Evolutionary conservation across 345 rosid species (phyloP).

Genomic region (Gossypium arboreum): DNA sequence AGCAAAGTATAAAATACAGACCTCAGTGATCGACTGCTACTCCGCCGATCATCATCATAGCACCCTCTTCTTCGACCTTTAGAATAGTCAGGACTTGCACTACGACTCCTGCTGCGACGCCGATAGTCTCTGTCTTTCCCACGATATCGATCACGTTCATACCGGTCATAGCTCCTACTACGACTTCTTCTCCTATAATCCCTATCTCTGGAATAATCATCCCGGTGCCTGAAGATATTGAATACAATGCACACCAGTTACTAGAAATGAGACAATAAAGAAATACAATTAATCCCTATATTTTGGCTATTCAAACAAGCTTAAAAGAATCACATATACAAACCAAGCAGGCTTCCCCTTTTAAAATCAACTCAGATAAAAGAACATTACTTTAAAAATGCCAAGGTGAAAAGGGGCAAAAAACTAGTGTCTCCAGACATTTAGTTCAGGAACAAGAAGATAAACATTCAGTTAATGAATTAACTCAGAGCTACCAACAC

Average conservation of each 20-base stretch:
- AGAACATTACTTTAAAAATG: background rate
- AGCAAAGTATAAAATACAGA: constrained; percentile 12
- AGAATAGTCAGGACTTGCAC: constrained; percentile 44
- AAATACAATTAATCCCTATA: background rate
- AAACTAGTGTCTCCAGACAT: background rate
- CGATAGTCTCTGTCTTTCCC: constrained; percentile 47
- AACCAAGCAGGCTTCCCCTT: background rate
- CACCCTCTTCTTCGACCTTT: constrained; percentile 48
- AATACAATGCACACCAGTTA: background rate
- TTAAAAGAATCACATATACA: background rate
- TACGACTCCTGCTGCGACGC: constrained; percentile 54
- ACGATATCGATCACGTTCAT: constrained; percentile 44
- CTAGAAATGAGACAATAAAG: background rate
- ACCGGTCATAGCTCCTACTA: constrained; percentile 52
- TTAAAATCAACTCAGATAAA: background rate
- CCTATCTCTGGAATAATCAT: constrained; percentile 37
- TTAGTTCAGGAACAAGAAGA: background rate
- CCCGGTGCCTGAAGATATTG: constrained; percentile 22
- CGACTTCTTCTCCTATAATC: constrained; percentile 49
- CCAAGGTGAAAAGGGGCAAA: background rate
- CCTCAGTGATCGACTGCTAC: constrained; percentile 54
- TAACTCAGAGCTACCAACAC: background rate
- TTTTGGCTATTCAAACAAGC: background rate
- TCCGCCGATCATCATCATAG: constrained; percentile 45
- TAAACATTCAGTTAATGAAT: background rate